Evolutionary conservation across 352 stramenopile genomes (phyloP), one percentile per base, ranked within the genome.

Genomic region (Chrysophaeum taylorii): DNA sequence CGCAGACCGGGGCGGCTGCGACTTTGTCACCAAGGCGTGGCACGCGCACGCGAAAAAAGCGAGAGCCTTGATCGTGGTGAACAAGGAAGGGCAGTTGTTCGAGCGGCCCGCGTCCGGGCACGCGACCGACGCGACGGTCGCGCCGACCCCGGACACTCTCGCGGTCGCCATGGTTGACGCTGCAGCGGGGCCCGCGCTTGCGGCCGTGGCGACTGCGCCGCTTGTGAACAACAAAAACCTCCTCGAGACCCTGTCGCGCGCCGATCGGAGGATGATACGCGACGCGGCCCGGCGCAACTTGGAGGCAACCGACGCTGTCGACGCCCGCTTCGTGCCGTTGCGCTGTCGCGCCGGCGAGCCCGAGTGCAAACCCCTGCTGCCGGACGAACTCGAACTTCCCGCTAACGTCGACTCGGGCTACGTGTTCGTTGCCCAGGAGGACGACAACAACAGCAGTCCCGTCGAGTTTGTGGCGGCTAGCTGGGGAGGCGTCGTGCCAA

Each of bases 21-120:
- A 2, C 57, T 66, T 66, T 35, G 57, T 66, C 57, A 36, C 41
- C 1, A 66, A 66, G 57, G 57, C 57, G 33, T 66, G 57, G 57
- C 33, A 14, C 1, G 57, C 57, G 2, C 35, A 42, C 31, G 7
- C 18, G 5, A 36, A 31, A 2, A 36, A 36, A 1, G 57, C 57
- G 12, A 15, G 36, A 7, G 33, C 36, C 2, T 7, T 66, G 33
- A 2, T 43, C 14, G 27, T 66, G 1, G 2, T 66, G 9, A 66
- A 66, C 57, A 9, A 1, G 12, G 33, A 31, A 1, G 35, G 45
- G 2, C 16, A 5, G 57, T 36, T 36, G 33, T 66, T 66, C 35
- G 57, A 66, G 2, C 57, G 57, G 33, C 57, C 57, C 9, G 27
- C 57, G 7, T 42, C 57, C 1, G 57, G 57, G 23, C 27, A 66